These are phyloP conservation scores for Anthoceros angustus DNA, from an alignment of 225 moss, liverwort and hornwort genomes.

Conservation along the genomic window DNA sequence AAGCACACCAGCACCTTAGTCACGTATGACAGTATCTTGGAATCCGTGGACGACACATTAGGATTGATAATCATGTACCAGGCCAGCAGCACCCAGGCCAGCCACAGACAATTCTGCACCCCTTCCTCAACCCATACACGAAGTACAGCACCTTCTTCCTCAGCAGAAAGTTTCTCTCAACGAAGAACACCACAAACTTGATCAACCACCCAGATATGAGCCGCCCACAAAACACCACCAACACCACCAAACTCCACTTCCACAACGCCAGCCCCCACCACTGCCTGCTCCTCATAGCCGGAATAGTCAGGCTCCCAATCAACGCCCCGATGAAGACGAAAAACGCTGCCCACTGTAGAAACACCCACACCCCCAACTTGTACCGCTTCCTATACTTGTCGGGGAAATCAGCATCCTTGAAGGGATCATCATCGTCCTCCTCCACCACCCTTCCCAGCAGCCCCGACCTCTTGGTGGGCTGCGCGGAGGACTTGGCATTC, in stretches of 20 bases:
- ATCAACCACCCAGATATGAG: slow-evolving; percentile 60
- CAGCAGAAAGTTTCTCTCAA: slow-evolving; percentile 74
- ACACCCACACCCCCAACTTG: slow-evolving; percentile 23
- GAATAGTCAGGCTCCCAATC: slow-evolving; percentile 21
- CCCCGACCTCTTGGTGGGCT: slow-evolving; percentile 15
- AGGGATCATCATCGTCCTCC: slow-evolving; percentile 80
- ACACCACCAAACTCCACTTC: slow-evolving; percentile 59
- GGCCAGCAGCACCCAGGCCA: slow-evolving; percentile 65
- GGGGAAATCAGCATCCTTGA: slow-evolving; percentile 59
- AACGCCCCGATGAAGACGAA: slow-evolving; percentile 33
- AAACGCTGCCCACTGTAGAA: slow-evolving; percentile 38
- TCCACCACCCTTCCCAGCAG: slow-evolving; percentile 24
- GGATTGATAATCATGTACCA: slow-evolving; percentile 80
- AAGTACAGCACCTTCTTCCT: slow-evolving; percentile 78
- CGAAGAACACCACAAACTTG: slow-evolving; percentile 39
- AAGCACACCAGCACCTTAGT: slow-evolving; percentile 63
- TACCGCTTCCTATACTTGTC: slow-evolving; percentile 29
- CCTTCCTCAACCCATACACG: slow-evolving; percentile 61
- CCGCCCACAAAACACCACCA: slow-evolving; percentile 67
- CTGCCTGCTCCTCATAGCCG: slow-evolving; percentile 10
- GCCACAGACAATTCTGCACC: slow-evolving; percentile 78
- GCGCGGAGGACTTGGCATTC: slow-evolving; percentile 8
- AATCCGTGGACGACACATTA: too few species aligned
- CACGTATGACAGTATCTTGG: slow-evolving; percentile 42
- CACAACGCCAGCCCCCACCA: slow-evolving; percentile 57